These are phyloP conservation scores for Backusella psychrophila DNA, from an alignment of 192 early-diverging fungal species.

Conservation along the genomic window DNA sequence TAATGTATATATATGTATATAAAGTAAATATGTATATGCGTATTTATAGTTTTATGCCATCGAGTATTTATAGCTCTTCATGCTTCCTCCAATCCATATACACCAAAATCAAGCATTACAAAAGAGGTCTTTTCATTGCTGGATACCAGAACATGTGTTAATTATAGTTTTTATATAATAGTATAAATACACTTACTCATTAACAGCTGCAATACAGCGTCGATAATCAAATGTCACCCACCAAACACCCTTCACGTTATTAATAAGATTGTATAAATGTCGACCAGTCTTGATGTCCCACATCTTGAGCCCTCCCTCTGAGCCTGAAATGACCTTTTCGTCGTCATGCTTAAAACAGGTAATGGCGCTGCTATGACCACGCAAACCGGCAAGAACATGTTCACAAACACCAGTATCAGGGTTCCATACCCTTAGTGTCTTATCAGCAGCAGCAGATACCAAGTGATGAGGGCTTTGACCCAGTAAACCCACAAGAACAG, in stretches of 20 bases:
- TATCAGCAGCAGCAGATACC: slow-evolving; percentile 93
- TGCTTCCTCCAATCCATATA: slow-evolving; percentile 41
- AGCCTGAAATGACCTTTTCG: slow-evolving; percentile 91
- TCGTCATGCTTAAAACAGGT: slow-evolving; percentile 98
- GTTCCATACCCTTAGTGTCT: slow-evolving; percentile 91
- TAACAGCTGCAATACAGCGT: slow-evolving; percentile 77
- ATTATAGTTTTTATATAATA: too few species aligned
- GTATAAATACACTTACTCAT: slow-evolving; percentile 35
- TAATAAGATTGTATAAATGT: slow-evolving; percentile 79
- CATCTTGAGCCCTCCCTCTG: slow-evolving; percentile 90
- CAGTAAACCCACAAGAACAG: slow-evolving; percentile 90
- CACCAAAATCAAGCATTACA: slow-evolving; percentile 81
- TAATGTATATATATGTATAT: too few species aligned
- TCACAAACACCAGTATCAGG: slow-evolving; percentile 59
- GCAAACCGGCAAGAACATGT: slow-evolving; percentile 58
- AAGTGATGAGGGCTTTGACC: slow-evolving; percentile 80
- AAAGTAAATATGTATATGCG: too few species aligned
- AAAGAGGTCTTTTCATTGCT: slow-evolving; percentile 64
- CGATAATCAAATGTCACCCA: slow-evolving; percentile 88
- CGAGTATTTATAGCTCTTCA: too few species aligned
- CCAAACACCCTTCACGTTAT: slow-evolving; percentile 87
- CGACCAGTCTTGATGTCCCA: slow-evolving; percentile 91
- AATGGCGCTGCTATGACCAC: slow-evolving; percentile 75
- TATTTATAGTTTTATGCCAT: too few species aligned
- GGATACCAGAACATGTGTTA: neutral